Percentiles rank a stretch among this genome's conserved stretches.
phyloP scores from a whole-genome alignment of 202 grass and related monocot species.

The Eragrostis tef region DNA sequence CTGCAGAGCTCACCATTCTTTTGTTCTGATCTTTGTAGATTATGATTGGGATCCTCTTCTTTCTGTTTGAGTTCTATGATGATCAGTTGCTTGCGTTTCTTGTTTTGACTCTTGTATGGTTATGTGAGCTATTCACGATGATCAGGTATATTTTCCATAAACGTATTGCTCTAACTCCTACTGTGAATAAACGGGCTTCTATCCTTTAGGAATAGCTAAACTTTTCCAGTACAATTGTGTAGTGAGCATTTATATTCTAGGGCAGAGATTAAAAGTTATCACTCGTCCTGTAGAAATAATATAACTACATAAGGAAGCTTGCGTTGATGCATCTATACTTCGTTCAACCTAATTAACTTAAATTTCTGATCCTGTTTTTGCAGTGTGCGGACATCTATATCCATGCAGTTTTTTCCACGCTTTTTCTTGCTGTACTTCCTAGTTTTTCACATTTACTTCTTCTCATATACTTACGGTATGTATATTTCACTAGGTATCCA shows the following conservation, averaged over 20 bases:
- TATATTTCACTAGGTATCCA: not conserved
- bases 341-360: conserved; percentile 42
- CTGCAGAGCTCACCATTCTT: conserved; percentile 33
- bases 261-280: not conserved
- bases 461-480: conserved; percentile 94
- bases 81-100: conserved; percentile 96
- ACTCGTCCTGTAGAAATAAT: not conserved
- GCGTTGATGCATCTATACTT: conserved; percentile 14
- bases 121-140: conserved; percentile 98
- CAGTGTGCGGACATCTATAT: conserved; percentile 96
- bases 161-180: not conserved
- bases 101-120: conserved; percentile 98
- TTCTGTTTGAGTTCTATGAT: conserved; percentile 98
- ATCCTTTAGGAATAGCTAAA: conserved; percentile 8
- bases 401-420: conserved; percentile 99
- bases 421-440: conserved; percentile 99
- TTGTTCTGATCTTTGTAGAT: conserved; percentile 68
- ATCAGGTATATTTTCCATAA: conserved; percentile 71
- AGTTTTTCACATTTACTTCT: conserved; percentile 99
- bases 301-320: not conserved
- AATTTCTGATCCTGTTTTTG: conserved; percentile 45
- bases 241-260: conserved; percentile 8
- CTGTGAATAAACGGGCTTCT: not conserved
- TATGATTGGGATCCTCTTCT: conserved; percentile 99
- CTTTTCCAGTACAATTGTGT: conserved; percentile 22